Percentiles rank a stretch among this genome's conserved stretches.
Conservation (phyloP, 352 stramenopile genomes). For the Phytophthora cryptogea region DNA sequence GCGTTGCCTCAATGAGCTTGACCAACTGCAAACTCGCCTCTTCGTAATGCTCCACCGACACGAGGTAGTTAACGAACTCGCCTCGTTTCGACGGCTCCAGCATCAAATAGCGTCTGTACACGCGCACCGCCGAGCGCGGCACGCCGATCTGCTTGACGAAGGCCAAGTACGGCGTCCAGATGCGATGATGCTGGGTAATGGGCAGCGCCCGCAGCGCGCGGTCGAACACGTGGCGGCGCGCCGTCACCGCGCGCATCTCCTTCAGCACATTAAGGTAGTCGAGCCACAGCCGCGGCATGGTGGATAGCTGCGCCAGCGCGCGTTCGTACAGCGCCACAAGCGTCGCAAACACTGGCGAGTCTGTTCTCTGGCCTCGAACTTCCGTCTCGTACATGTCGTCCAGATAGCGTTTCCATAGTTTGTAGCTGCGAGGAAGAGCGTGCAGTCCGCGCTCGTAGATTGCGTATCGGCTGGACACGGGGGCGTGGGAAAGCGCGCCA, state of each 20-base stretch:
- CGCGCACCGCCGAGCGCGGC: slow-evolving; percentile 76
- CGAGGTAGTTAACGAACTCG: slow-evolving; percentile 83
- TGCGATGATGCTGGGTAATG: slow-evolving; percentile 97
- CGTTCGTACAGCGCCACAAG: slow-evolving; percentile 85
- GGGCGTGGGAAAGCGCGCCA: slow-evolving; percentile 30
- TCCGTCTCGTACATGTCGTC: slow-evolving; percentile 66
- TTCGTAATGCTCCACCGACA: slow-evolving; percentile 68
- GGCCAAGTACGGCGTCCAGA: slow-evolving; percentile 94
- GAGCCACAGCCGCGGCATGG: slow-evolving; percentile 98
- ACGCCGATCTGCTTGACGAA: slow-evolving; percentile 89
- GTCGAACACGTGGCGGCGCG: slow-evolving; percentile 92
- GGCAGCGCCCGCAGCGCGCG: slow-evolving; percentile 95
- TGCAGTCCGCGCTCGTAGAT: slow-evolving; percentile 91
- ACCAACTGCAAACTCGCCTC: slow-evolving; percentile 88
- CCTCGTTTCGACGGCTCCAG: slow-evolving; percentile 75
- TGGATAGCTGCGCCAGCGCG: slow-evolving; percentile 91
- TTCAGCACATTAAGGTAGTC: slow-evolving; percentile 86
- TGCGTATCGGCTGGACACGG: slow-evolving; percentile 35
- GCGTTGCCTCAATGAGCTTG: slow-evolving; percentile 68
- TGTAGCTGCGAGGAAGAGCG: slow-evolving; percentile 92
- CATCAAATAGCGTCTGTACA: slow-evolving; percentile 90
- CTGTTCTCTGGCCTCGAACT: slow-evolving; percentile 68
- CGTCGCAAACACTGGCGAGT: slow-evolving; percentile 45
- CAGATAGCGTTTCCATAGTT: slow-evolving; percentile 94
- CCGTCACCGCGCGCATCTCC: slow-evolving; percentile 78